Evolutionary conservation across 2,329 filamentous ascomycete genomes (phyloP).

Genomic region (Fragosphaeria purpurea): DNA sequence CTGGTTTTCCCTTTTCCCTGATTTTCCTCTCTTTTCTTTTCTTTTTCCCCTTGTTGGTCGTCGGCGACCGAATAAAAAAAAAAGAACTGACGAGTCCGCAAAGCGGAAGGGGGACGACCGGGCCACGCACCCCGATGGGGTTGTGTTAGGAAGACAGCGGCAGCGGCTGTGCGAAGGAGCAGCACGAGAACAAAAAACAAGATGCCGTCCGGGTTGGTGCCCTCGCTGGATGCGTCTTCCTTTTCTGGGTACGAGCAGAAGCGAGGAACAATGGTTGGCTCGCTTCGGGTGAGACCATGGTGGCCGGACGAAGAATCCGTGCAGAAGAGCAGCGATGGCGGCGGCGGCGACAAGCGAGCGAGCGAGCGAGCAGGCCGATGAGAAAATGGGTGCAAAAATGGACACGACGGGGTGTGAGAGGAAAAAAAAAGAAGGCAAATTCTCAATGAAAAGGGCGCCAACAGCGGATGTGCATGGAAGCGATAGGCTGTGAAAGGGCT

Average conservation of each 20-base stretch:
- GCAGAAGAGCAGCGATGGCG: not conserved
- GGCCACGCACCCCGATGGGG: no score
- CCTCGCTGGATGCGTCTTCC: not conserved
- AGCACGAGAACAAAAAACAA: not conserved
- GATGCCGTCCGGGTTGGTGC: not conserved
- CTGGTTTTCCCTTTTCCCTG: not conserved
- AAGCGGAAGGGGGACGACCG: no score
- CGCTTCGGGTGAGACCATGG: constrained; percentile 5
- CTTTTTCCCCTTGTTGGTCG: not conserved
- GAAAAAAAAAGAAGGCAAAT: not conserved
- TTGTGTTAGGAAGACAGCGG: no score
- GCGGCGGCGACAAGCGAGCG: no score
- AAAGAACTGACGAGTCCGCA: not conserved
- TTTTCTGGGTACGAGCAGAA: not conserved
- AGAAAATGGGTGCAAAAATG: not conserved
- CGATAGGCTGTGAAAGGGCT: constrained; percentile 8
- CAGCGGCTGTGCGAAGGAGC: no score
- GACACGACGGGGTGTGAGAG: not conserved
- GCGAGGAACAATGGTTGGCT: constrained; percentile 7
- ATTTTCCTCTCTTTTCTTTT: no score
- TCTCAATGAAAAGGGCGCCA: not conserved
- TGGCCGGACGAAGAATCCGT: not conserved
- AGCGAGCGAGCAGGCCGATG: not conserved
- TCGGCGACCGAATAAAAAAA: not conserved
- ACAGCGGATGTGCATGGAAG: constrained; percentile 9